Base-by-base conservation (phyloP, 495 filamentous ascomycete genomes). In the Penicillium waksmanii region DNA sequence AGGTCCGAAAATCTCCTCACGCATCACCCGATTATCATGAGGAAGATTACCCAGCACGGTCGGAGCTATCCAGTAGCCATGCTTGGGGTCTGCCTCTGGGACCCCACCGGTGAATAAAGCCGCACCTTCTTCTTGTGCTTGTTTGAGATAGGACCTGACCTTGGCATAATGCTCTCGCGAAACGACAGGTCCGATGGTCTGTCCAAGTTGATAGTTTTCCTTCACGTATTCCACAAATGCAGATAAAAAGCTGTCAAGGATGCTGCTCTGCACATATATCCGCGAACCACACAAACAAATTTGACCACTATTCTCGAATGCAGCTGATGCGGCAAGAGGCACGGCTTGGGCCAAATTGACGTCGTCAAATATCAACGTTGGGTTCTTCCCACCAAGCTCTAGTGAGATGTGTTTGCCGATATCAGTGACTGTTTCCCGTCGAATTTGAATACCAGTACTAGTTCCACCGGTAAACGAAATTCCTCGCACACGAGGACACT, bases 1-100 rank as follows among this genome's bases (percentile, higher is more conserved):
- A 0, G 82, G 81, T 0, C 82, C 82, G 59, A 85, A 84, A 31
- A 83, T 82, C 63, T 85, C 83, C 27, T 81, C 73, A 17, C 68
- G 77, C 63, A 74, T 75, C 34, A 84, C 34, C 3, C 35, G 33
- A 19, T 55, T 62, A 15, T 44, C 34, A n/a, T 35, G 36, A 5
- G 54, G 33, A 36, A 63, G 10, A 10, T 77, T 74, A 44, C 78
- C 76, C 2, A 77, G 61, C n/a, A 84, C 66, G 4, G 80, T 78
- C 8, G 80, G 81, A 60, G 78, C 58, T 21, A 84, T 71, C 58
- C 58, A 68, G 55, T 76, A 82, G 53, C 68, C 80, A 0, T 73
- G 71, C 53, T 42, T 18, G 4, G 61, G 58, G 0, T 33, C 31
- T 36, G 63, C 61, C 1, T 46, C 36, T 2, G 61, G 58, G 15